A percentile compares a stretch with the other conserved stretches of the same genome.
phyloP scores from a whole-genome alignment of 768 basidiomycete genomes.

The Phanerochaete carnosa region DNA sequence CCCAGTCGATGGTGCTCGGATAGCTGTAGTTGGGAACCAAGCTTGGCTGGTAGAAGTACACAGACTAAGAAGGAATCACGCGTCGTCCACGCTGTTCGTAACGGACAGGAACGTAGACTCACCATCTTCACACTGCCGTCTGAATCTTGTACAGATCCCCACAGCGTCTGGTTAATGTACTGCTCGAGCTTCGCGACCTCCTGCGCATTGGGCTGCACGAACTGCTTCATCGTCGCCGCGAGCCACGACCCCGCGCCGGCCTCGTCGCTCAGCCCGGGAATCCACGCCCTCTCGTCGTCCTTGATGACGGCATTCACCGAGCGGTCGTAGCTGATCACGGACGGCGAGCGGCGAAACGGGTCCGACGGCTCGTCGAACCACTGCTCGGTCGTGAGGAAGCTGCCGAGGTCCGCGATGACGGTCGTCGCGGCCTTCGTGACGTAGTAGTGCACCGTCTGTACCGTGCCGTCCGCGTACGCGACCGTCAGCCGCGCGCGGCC shows the following conservation, averaged over 20 bases:
- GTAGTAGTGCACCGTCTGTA: slow-evolving; percentile 53
- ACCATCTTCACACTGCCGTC: slow-evolving; percentile 56
- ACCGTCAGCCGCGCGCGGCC: slow-evolving; percentile 48
- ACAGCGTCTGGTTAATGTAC: slow-evolving; percentile 44
- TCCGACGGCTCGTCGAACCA: slow-evolving; percentile 50
- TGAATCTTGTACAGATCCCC: slow-evolving; percentile 48
- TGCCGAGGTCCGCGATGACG: slow-evolving; percentile 45
- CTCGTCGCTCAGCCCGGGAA: slow-evolving; percentile 57
- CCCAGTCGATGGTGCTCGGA: slow-evolving; percentile 45
- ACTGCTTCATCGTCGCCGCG: slow-evolving; percentile 55
- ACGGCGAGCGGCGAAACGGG: slow-evolving; percentile 51
- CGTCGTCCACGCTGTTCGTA: no score
- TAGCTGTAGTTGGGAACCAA: slow-evolving; percentile 45
- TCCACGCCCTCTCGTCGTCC: slow-evolving; percentile 55
- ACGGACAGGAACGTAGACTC: not conserved
- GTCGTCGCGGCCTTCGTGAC: slow-evolving; percentile 44
- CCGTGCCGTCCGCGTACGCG: slow-evolving; percentile 46
- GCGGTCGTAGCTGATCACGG: slow-evolving; percentile 52
- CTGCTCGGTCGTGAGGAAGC: slow-evolving; percentile 50
- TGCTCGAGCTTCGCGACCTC: slow-evolving; percentile 52
- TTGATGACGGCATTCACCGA: slow-evolving; percentile 45
- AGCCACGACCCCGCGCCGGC: slow-evolving; percentile 60
- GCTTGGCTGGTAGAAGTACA: slow-evolving; percentile 49
- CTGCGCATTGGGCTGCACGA: slow-evolving; percentile 47
- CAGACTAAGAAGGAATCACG: no score